Conservation (phyloP, 768 basidiomycete genomes). For the Xanthoconium stramineum region DNA sequence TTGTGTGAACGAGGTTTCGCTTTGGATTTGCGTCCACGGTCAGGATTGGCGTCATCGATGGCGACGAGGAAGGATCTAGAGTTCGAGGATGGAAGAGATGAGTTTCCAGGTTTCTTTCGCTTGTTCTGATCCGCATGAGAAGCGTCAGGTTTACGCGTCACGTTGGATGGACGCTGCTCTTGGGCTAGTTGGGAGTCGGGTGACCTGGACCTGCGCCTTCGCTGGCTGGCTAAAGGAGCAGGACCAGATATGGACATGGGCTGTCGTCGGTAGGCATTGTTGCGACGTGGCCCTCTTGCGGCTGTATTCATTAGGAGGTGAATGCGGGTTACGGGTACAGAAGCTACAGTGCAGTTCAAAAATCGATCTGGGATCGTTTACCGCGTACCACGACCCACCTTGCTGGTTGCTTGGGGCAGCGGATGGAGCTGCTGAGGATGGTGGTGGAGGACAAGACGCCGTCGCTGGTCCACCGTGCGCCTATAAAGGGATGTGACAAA, state of each 20-base stretch:
- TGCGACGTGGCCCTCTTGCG: slow-evolving; percentile 26
- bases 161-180: slow-evolving; percentile 8
- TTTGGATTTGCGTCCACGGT: slow-evolving; percentile 34
- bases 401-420: not conserved
- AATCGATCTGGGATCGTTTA: not conserved
- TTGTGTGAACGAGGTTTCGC: slow-evolving; percentile 25
- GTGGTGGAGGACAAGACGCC: not conserved
- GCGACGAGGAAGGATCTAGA: slow-evolving; percentile 29
- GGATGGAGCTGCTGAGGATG: slow-evolving; percentile 4
- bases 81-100: slow-evolving; percentile 10
- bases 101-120: slow-evolving; percentile 29
- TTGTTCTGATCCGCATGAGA: slow-evolving; percentile 23
- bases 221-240: slow-evolving; percentile 15
- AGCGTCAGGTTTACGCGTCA: slow-evolving; percentile 20
- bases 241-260: slow-evolving; percentile 15
- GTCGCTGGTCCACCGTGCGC: not conserved
- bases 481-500: slow-evolving; percentile 13
- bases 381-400: slow-evolving; percentile 3
- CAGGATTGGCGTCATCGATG: slow-evolving; percentile 25
- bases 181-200: slow-evolving; percentile 28
- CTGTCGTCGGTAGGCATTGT: slow-evolving; percentile 24
- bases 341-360: slow-evolving; percentile 1
- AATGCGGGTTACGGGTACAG: not conserved
- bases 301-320: slow-evolving; percentile 21
- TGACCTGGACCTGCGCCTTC: slow-evolving; percentile 35